phyloP scores from a whole-genome alignment of 2,329 filamentous ascomycete species.

The Pseudocercospora pini-densiflorae region DNA sequence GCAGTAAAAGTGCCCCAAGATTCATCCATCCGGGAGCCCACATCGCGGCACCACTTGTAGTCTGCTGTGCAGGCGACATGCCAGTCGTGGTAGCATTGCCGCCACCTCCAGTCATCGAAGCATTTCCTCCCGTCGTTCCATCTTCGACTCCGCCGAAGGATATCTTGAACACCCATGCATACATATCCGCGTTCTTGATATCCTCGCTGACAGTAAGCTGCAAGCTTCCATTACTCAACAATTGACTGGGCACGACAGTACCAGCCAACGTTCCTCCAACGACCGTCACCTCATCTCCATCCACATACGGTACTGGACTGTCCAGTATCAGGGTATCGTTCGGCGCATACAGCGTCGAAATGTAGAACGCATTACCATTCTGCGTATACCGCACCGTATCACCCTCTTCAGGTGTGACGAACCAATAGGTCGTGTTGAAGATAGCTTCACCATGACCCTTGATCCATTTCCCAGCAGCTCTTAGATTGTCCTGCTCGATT shows the following conservation, averaged over 20 bases:
- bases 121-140: not conserved
- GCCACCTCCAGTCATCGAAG: not conserved
- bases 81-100: not conserved
- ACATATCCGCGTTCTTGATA: conserved; percentile 43
- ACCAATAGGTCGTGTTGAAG: conserved; percentile 63
- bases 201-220: conserved; percentile 41
- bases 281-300: conserved; percentile 54
- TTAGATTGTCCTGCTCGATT: conserved; percentile 53
- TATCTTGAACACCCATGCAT: conserved; percentile 53
- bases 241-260: conserved; percentile 33
- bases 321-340: conserved; percentile 47
- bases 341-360: conserved; percentile 52
- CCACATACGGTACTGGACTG: conserved; percentile 52
- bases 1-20: not conserved
- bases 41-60: conserved; percentile 5
- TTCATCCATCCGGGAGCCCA: not conserved
- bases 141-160: conserved; percentile 19
- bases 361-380: conserved; percentile 59
- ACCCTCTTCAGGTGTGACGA: conserved; percentile 49
- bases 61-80: conserved; percentile 6
- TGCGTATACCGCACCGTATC: conserved; percentile 57
- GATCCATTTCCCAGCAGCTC: conserved; percentile 60
- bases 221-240: conserved; percentile 39
- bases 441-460: conserved; percentile 58
- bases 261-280: conserved; percentile 44